A percentile compares a stretch with the other conserved stretches of the same genome.
Evolutionary conservation across 805 yeast genomes (phyloP).

Genomic region (Clavispora santaluciae): DNA sequence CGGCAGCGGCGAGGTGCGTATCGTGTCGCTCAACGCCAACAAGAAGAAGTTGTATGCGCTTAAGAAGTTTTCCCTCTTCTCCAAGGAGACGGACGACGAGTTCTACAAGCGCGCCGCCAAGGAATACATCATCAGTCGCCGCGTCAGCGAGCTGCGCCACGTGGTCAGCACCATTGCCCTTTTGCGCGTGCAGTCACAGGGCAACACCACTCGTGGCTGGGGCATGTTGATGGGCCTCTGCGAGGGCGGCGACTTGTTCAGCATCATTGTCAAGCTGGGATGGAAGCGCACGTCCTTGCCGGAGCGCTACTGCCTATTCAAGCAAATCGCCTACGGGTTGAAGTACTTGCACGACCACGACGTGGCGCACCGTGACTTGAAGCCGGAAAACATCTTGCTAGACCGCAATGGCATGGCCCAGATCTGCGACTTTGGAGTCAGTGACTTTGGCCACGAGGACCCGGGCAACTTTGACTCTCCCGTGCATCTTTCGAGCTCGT

Average conservation of each 20-base stretch:
- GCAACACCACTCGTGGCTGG: slow-evolving; percentile 61
- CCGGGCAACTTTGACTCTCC: slow-evolving; percentile 46
- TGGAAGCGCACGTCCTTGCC: slow-evolving; percentile 50
- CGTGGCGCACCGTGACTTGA: slow-evolving; percentile 67
- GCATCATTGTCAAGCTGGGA: slow-evolving; percentile 48
- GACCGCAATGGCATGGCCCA: slow-evolving; percentile 58
- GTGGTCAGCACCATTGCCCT: slow-evolving; percentile 52
- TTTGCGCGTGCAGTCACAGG: slow-evolving; percentile 53
- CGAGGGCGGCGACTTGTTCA: slow-evolving; percentile 57
- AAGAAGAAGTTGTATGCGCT: slow-evolving; percentile 54
- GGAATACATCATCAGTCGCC: slow-evolving; percentile 60
- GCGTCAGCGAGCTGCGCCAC: slow-evolving; percentile 52
- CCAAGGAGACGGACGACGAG: slow-evolving; percentile 57
- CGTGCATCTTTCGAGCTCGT: slow-evolving; percentile 37
- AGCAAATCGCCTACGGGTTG: slow-evolving; percentile 61
- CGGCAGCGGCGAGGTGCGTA: slow-evolving; percentile 63
- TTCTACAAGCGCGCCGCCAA: slow-evolving; percentile 61
- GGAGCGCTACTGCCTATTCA: slow-evolving; percentile 64
- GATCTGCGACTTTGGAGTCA: slow-evolving; percentile 73
- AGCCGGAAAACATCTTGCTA: slow-evolving; percentile 69
- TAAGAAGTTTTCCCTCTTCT: slow-evolving; percentile 57
- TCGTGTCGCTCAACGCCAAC: slow-evolving; percentile 30
- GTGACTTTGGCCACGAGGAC: slow-evolving; percentile 55
- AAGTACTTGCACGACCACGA: slow-evolving; percentile 61
- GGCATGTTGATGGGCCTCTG: slow-evolving; percentile 68